These are phyloP conservation scores for Ophiognomonia clavigignenti-juglandacearum DNA, from an alignment of 2,329 filamentous ascomycete genomes.

Conservation along the genomic window DNA sequence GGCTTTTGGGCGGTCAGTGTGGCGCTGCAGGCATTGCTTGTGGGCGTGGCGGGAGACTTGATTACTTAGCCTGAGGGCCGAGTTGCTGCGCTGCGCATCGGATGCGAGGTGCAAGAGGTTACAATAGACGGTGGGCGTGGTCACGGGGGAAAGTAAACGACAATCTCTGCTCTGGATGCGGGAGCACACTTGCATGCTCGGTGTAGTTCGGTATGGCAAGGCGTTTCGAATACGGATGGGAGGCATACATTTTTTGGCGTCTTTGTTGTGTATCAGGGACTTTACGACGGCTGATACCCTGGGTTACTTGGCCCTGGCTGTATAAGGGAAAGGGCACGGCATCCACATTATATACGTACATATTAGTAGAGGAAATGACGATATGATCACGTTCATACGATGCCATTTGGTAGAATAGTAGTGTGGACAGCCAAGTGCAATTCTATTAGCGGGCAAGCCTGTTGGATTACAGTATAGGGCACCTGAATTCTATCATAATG, in stretches of 20 bases:
- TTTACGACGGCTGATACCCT: neutral
- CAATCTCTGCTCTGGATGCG: neutral
- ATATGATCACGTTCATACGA: neutral
- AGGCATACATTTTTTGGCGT: neutral
- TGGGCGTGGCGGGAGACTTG: constrained; percentile 85
- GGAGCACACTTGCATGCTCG: neutral
- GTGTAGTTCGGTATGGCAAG: neutral
- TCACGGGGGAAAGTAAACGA: neutral
- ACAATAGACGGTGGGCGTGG: neutral
- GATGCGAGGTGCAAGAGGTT: neutral
- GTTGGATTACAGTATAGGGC: neutral
- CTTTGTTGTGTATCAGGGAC: neutral
- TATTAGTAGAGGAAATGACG: neutral
- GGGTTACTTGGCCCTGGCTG: neutral
- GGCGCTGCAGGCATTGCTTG: constrained; percentile 87
- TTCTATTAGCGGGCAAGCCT: neutral
- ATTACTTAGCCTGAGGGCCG: constrained; percentile 27
- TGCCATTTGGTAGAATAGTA: neutral
- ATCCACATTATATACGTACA: neutral
- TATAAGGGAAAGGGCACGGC: no score
- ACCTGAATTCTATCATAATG: neutral
- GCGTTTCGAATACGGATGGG: neutral
- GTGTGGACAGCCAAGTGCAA: neutral
- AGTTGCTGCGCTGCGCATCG: no score
- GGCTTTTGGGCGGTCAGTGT: constrained; percentile 94